These are phyloP conservation scores for Zygoascus sp. DNA, from an alignment of 1,139 yeast genomes.

Conservation along the genomic window DNA sequence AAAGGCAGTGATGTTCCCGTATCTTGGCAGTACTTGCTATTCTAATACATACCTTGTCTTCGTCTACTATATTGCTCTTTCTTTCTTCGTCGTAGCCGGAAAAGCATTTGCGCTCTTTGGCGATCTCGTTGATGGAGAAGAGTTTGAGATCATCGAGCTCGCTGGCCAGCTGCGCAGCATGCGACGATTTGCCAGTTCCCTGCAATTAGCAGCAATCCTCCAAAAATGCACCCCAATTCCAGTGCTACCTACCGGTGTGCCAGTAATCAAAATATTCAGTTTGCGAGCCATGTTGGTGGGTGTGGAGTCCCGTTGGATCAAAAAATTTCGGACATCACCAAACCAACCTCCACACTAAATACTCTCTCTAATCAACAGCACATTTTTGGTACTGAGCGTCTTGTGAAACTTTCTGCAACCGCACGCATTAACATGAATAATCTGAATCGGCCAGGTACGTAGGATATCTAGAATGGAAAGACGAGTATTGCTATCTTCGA, in stretches of 20 bases:
- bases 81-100: slow-evolving; percentile 83
- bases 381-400: background rate
- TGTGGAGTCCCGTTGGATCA: background rate
- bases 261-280: slow-evolving; percentile 76
- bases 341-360: background rate
- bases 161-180: slow-evolving; percentile 58
- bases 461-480: too few relatives aligned
- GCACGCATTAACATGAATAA: slow-evolving; percentile 6
- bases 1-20: too few relatives aligned
- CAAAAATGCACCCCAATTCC: background rate
- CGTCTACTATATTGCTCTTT: slow-evolving; percentile 87
- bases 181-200: slow-evolving; percentile 94
- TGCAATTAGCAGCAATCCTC: slow-evolving; percentile 12
- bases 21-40: too few relatives aligned
- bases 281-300: slow-evolving; percentile 16
- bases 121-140: slow-evolving; percentile 73
- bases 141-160: slow-evolving; percentile 51
- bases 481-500: background rate
- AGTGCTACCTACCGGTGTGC: slow-evolving; percentile 59
- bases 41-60: slow-evolving; percentile 49
- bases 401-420: background rate
- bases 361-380: background rate
- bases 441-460: slow-evolving; percentile 12
- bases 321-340: slow-evolving; percentile 2
- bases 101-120: slow-evolving; percentile 69